These are phyloP conservation scores for Metschnikowia lunata DNA, from an alignment of 805 yeast species.

Conservation along the genomic window DNA sequence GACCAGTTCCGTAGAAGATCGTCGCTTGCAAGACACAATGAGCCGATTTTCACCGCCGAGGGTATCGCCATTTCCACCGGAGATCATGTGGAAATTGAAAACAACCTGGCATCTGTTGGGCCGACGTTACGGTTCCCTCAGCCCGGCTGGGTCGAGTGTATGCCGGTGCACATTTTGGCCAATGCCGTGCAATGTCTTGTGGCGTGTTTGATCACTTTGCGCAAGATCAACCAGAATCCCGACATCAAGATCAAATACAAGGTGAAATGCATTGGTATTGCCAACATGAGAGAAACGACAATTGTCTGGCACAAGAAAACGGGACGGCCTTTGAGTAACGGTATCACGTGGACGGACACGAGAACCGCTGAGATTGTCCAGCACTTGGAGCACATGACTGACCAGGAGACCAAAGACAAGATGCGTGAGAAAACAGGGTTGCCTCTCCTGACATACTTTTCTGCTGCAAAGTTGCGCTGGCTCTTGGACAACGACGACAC, in stretches of 20 bases:
- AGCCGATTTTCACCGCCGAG: constrained; percentile 66
- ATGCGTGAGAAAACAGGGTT: constrained; percentile 71
- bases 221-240: constrained; percentile 51
- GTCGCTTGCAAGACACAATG: constrained; percentile 42
- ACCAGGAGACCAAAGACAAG: constrained; percentile 51
- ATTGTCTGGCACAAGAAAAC: constrained; percentile 81
- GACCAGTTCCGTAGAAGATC: constrained; percentile 44
- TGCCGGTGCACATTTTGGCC: constrained; percentile 76
- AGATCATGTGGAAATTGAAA: constrained; percentile 61
- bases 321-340: constrained; percentile 78
- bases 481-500: constrained; percentile 70
- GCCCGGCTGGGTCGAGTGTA: constrained; percentile 94
- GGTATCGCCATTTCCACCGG: constrained; percentile 65
- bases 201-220: constrained; percentile 54
- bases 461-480: constrained; percentile 89
- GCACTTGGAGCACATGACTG: constrained; percentile 50
- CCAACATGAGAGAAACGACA: constrained; percentile 95
- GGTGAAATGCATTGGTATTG: constrained; percentile 77
- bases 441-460: constrained; percentile 86
- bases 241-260: constrained; percentile 50
- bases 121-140: constrained; percentile 75
- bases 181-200: constrained; percentile 78
- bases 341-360: constrained; percentile 95
- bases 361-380: constrained; percentile 73
- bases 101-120: constrained; percentile 45